phyloP scores from a whole-genome alignment of 179 eudicot species.

The Actinidia polygama region DNA sequence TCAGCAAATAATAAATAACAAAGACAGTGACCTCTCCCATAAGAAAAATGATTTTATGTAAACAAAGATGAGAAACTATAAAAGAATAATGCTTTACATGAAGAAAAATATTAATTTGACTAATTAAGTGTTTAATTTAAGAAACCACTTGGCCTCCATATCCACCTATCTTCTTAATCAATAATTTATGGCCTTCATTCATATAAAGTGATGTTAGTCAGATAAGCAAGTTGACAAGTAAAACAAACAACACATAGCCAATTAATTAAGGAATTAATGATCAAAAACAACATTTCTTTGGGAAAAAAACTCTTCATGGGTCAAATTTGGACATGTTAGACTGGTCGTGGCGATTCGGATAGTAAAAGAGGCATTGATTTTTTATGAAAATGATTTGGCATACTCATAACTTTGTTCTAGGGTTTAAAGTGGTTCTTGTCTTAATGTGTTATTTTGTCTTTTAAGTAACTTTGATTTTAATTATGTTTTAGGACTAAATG shows the following conservation, averaged over 20 bases:
- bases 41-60: neutral
- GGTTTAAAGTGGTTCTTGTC: slow-evolving; percentile 15
- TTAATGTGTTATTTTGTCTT: neutral
- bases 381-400: neutral
- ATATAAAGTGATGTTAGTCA: slow-evolving; percentile 8
- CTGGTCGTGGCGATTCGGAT: slow-evolving; percentile 21
- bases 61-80: neutral
- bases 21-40: neutral
- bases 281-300: neutral
- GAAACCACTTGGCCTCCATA: slow-evolving; percentile 1
- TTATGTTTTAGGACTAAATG: slow-evolving; percentile 9
- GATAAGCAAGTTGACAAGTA: slow-evolving; percentile 7
- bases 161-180: slow-evolving; percentile 17
- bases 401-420: neutral
- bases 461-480: neutral
- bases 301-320: neutral
- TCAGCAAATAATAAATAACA: neutral
- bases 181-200: neutral
- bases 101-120: slow-evolving; percentile 5
- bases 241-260: neutral
- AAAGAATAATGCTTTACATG: neutral
- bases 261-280: neutral
- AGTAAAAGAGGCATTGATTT: neutral
- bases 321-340: slow-evolving; percentile 7
- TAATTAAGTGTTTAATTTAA: neutral